phyloP scores from a whole-genome alignment of 495 filamentous ascomycete genomes.

The Sphaerosporella brunnea region DNA sequence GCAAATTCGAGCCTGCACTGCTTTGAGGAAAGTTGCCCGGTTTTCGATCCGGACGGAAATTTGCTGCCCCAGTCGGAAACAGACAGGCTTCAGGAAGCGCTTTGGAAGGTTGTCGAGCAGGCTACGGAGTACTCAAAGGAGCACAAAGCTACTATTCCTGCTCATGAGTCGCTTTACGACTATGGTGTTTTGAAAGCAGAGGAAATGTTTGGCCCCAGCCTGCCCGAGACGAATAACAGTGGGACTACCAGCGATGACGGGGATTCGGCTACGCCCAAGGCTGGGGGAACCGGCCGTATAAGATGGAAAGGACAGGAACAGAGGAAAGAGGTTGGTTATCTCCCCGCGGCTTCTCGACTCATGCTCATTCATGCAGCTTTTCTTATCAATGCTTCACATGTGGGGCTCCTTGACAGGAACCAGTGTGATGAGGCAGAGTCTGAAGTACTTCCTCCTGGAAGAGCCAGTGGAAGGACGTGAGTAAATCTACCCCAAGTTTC shows the following conservation, averaged over 20 bases:
- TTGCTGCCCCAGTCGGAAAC: slow-evolving; percentile 36
- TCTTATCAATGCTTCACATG: slow-evolving; percentile 23
- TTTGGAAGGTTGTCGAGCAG: slow-evolving; percentile 65
- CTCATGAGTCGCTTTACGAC: slow-evolving; percentile 52
- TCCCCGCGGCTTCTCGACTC: too few species aligned
- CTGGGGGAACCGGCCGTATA: slow-evolving; percentile 13
- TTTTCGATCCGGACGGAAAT: slow-evolving; percentile 48
- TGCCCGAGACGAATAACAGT: slow-evolving; percentile 6
- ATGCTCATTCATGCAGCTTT: too few species aligned
- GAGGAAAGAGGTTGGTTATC: slow-evolving; percentile 9
- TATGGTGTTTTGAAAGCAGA: slow-evolving; percentile 47
- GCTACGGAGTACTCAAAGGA: slow-evolving; percentile 67
- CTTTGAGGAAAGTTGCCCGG: slow-evolving; percentile 38
- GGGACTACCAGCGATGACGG: slow-evolving; percentile 10
- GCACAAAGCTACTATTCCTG: slow-evolving; percentile 43
- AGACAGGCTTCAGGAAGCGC: slow-evolving; percentile 36
- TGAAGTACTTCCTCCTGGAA: slow-evolving; percentile 90
- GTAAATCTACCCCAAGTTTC: slow-evolving; percentile 20
- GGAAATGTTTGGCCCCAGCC: slow-evolving; percentile 17
- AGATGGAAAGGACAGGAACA: slow-evolving; percentile 23
- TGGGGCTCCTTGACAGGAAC: slow-evolving; percentile 88
- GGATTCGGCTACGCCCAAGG: too few species aligned
- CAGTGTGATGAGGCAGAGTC: slow-evolving; percentile 54
- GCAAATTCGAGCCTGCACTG: slow-evolving; percentile 43
- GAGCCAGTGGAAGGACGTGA: slow-evolving; percentile 78